These are phyloP conservation scores for Pseudopyricularia javanii DNA, from an alignment of 2,329 filamentous ascomycete species.

Conservation along the genomic window DNA sequence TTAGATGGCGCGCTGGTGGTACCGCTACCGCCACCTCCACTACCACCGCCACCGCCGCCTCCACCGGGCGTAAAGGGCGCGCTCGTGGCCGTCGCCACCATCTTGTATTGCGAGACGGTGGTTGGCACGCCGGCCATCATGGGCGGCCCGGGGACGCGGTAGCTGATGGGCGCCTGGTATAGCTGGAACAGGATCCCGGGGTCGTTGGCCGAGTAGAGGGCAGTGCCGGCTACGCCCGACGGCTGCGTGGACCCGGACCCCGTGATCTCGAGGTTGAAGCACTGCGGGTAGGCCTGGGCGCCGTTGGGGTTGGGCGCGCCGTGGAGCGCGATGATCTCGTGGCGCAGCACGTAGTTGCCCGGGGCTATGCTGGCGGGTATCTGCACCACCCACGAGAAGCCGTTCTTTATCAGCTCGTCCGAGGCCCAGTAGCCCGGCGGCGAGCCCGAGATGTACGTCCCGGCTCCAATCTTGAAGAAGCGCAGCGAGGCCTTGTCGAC, in stretches of 20 bases:
- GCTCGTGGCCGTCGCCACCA: conserved; percentile 3
- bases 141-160: conserved; percentile 25
- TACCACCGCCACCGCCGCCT: neutral
- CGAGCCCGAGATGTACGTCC: conserved; percentile 14
- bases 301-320: conserved; percentile 25
- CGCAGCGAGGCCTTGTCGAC: conserved; percentile 8
- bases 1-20: neutral
- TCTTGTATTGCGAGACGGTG: conserved; percentile 7
- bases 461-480: conserved; percentile 9
- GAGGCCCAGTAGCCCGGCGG: conserved; percentile 19
- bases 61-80: neutral
- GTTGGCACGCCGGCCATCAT: conserved; percentile 21
- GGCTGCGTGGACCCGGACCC: conserved; percentile 23
- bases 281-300: conserved; percentile 39
- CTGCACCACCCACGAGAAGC: conserved; percentile 34
- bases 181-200: conserved; percentile 30
- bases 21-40: neutral
- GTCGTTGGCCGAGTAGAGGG: conserved; percentile 19
- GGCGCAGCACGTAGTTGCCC: conserved; percentile 38
- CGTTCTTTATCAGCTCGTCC: conserved; percentile 32
- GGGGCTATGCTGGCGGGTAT: conserved; percentile 30
- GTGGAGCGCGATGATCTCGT: conserved; percentile 40
- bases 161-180: conserved; percentile 21
- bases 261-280: conserved; percentile 44
- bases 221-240: conserved; percentile 2